phyloP scores from a whole-genome alignment of 2,329 filamentous ascomycete genomes.

The Penicillium glabrum region DNA sequence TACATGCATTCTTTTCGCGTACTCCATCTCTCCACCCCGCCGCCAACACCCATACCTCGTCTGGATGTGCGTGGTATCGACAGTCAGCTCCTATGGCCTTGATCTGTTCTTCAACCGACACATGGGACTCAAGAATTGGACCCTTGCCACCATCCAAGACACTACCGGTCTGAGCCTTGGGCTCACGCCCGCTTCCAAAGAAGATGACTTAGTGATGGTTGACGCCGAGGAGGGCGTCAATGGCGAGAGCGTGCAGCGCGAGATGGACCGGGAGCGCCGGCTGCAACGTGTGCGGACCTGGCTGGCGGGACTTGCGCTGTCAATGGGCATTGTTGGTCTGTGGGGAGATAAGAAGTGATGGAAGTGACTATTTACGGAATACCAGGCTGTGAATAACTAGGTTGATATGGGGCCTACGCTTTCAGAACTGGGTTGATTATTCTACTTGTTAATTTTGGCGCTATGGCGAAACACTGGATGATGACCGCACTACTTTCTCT shows the following conservation, averaged over 20 bases:
- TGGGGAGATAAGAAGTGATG: slow-evolving; percentile 44
- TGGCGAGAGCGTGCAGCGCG: slow-evolving; percentile 45
- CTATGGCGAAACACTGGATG: slow-evolving; percentile 7
- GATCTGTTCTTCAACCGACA: slow-evolving; percentile 73
- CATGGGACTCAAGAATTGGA: slow-evolving; percentile 47
- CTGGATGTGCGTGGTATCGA: slow-evolving; percentile 71
- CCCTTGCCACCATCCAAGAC: slow-evolving; percentile 45
- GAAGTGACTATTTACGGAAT: not conserved
- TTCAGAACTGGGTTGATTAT: not conserved
- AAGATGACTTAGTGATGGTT: slow-evolving; percentile 40
- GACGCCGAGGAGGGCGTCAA: slow-evolving; percentile 43
- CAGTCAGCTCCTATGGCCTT: slow-evolving; percentile 51
- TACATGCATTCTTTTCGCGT: slow-evolving; percentile 74
- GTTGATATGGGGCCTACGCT: not conserved
- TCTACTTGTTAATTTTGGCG: not conserved
- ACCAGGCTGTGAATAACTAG: not conserved
- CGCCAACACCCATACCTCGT: slow-evolving; percentile 85
- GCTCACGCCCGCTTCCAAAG: slow-evolving; percentile 22
- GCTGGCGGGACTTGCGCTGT: slow-evolving; percentile 43
- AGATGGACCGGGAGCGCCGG: slow-evolving; percentile 44
- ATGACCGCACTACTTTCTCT: not conserved
- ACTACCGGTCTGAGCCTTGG: slow-evolving; percentile 21
- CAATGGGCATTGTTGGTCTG: slow-evolving; percentile 49
- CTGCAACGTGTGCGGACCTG: slow-evolving; percentile 39
- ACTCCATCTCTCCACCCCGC: slow-evolving; percentile 69